Evolutionary conservation across 2,329 filamentous ascomycete species (phyloP).

Genomic region (Trichoderma koningii): DNA sequence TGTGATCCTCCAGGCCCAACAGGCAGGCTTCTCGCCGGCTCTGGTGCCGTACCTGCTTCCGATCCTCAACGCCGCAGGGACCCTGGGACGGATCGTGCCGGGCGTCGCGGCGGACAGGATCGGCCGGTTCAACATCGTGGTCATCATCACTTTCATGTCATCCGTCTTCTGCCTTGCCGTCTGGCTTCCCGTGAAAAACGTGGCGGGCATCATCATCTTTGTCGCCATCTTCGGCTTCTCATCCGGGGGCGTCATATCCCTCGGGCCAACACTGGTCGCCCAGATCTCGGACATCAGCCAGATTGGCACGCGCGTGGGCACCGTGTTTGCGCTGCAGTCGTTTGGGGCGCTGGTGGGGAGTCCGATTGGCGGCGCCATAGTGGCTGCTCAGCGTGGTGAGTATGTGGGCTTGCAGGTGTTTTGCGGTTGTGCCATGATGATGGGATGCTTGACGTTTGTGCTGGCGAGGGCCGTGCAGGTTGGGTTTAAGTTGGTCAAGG

Average conservation of each 20-base stretch:
- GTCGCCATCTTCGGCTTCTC: slow-evolving; percentile 69
- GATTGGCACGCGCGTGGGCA: slow-evolving; percentile 69
- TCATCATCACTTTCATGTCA: slow-evolving; percentile 55
- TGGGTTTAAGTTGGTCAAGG: slow-evolving; percentile 41
- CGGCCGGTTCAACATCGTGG: slow-evolving; percentile 52
- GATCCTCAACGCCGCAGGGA: slow-evolving; percentile 60
- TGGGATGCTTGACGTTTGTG: slow-evolving; percentile 36
- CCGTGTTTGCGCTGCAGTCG: slow-evolving; percentile 61
- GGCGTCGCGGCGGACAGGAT: slow-evolving; percentile 50
- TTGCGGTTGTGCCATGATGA: slow-evolving; percentile 55
- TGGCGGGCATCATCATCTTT: slow-evolving; percentile 64
- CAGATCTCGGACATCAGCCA: slow-evolving; percentile 71
- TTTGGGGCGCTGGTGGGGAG: slow-evolving; percentile 67
- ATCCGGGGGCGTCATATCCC: slow-evolving; percentile 65
- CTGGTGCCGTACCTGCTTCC: slow-evolving; percentile 52
- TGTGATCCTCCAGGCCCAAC: slow-evolving; percentile 51
- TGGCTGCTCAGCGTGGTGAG: slow-evolving; percentile 52
- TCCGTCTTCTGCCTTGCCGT: slow-evolving; percentile 50
- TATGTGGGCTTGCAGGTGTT: slow-evolving; percentile 67
- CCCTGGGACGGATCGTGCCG: slow-evolving; percentile 55
- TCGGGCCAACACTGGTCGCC: slow-evolving; percentile 65
- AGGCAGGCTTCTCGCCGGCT: slow-evolving; percentile 45
- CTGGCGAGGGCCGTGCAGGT: slow-evolving; percentile 41
- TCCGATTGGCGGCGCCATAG: slow-evolving; percentile 67
- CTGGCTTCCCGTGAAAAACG: slow-evolving; percentile 52